Conservation (phyloP, 2,329 filamentous ascomycete species). For the Calonectria multiphialidica region DNA sequence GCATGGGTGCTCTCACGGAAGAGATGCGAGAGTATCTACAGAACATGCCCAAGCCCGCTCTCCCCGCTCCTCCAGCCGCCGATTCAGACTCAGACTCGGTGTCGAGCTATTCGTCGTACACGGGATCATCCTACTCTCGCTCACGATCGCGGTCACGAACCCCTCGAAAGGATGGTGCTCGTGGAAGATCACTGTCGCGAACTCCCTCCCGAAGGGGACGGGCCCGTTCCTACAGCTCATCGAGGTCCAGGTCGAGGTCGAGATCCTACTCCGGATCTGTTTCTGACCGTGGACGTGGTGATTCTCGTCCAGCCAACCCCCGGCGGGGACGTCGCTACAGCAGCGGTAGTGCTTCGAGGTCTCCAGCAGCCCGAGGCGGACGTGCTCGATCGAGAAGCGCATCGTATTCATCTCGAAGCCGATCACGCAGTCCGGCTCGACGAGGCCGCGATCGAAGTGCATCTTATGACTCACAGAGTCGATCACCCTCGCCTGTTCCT, state of each 20-base stretch:
- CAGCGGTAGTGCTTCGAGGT: slow-evolving; percentile 45
- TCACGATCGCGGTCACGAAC: slow-evolving; percentile 61
- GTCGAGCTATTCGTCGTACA: slow-evolving; percentile 84
- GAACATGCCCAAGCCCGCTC: slow-evolving; percentile 87
- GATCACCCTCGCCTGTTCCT: slow-evolving; percentile 36
- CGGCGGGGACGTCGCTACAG: slow-evolving; percentile 39
- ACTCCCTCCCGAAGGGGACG: slow-evolving; percentile 42
- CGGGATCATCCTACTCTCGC: slow-evolving; percentile 69
- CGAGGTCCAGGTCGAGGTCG: slow-evolving; percentile 59
- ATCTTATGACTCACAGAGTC: slow-evolving; percentile 38
- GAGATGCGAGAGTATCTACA: slow-evolving; percentile 93
- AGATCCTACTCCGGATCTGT: slow-evolving; percentile 60
- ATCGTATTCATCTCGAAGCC: slow-evolving; percentile 48
- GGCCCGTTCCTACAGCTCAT: slow-evolving; percentile 43
- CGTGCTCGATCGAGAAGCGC: slow-evolving; percentile 43
- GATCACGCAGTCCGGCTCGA: slow-evolving; percentile 45
- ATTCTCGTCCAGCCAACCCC: slow-evolving; percentile 47
- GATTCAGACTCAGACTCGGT: slow-evolving; percentile 78
- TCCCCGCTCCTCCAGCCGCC: slow-evolving; percentile 74
- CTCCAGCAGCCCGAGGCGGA: slow-evolving; percentile 44
- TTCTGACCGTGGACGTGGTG: slow-evolving; percentile 39
- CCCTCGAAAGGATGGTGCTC: slow-evolving; percentile 39
- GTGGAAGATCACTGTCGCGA: slow-evolving; percentile 45
- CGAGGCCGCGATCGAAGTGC: slow-evolving; percentile 34
- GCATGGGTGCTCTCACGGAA: slow-evolving; percentile 94